Conservation (phyloP, 2,329 filamentous ascomycete species). For the Iodosphaeria phyllophila region DNA sequence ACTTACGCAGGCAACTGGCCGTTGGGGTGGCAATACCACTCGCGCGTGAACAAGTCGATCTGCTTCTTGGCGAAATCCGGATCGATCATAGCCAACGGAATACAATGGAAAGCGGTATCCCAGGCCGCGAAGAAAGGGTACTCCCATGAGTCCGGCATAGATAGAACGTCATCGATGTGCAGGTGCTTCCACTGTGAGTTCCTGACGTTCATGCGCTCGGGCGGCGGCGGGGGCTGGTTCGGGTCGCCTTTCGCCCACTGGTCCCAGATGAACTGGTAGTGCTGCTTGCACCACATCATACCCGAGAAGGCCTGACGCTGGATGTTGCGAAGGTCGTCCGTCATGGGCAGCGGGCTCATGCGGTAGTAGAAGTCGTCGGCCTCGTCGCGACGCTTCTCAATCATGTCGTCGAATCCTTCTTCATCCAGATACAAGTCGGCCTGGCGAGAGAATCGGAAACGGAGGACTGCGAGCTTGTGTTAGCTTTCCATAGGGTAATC, state of each 20-base stretch:
- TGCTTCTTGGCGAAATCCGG: constrained; percentile 98
- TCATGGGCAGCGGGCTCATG: constrained; percentile 83
- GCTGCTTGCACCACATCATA: constrained; percentile 98
- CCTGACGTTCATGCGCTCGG: constrained; percentile 59
- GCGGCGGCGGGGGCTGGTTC: constrained; percentile 67
- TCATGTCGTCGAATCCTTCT: constrained; percentile 77
- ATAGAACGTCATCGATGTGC: constrained; percentile 84
- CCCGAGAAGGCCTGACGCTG: constrained; percentile 87
- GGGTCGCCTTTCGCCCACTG: constrained; percentile 96
- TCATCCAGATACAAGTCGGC: constrained; percentile 71
- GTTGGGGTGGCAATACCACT: constrained; percentile 98
- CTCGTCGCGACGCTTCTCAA: constrained; percentile 72
- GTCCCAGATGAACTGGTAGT: constrained; percentile 94
- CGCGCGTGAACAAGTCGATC: constrained; percentile 82
- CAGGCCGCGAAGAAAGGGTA: constrained; percentile 96
- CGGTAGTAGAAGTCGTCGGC: constrained; percentile 93
- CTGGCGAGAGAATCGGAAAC: constrained; percentile 70
- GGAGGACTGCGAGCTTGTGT: constrained; percentile 43
- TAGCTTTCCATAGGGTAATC: constrained; percentile 19
- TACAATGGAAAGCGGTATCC: constrained; percentile 95
- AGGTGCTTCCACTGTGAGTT: constrained; percentile 90
- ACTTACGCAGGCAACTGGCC: constrained; percentile 75
- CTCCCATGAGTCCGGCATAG: constrained; percentile 98
- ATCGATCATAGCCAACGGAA: constrained; percentile 90
- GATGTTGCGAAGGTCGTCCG: constrained; percentile 84